phyloP scores from a whole-genome alignment of 2,329 filamentous ascomycete genomes.

The Sporothrix phasma region DNA sequence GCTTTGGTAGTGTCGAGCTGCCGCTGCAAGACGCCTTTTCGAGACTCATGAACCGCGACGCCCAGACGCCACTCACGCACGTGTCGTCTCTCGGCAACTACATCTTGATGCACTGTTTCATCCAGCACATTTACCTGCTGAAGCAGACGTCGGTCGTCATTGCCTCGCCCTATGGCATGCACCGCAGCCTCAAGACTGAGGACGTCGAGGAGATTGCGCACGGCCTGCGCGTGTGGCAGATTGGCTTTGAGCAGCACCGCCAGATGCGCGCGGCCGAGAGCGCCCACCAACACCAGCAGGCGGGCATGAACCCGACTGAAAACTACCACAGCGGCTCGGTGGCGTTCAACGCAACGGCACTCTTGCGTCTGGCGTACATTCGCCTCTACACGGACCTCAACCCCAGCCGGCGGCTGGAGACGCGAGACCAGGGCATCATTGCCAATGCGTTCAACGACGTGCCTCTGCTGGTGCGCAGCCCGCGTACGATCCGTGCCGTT shows the following conservation, averaged over 20 bases:
- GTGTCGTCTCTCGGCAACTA: conserved; percentile 58
- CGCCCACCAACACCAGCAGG: conserved; percentile 27
- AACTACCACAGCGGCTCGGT: conserved; percentile 43
- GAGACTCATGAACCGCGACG: conserved; percentile 42
- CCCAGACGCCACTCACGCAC: conserved; percentile 38
- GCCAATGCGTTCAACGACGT: conserved; percentile 50
- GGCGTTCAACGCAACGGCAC: conserved; percentile 55
- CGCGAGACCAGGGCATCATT: conserved; percentile 51
- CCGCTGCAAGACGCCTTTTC: conserved; percentile 48
- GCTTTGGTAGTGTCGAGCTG: conserved; percentile 40
- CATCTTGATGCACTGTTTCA: conserved; percentile 59
- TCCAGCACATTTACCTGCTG: conserved; percentile 62
- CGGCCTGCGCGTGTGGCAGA: conserved; percentile 48
- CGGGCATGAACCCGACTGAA: background rate
- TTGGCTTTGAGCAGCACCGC: conserved; percentile 47
- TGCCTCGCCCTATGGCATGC: conserved; percentile 39
- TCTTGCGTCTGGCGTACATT: conserved; percentile 52
- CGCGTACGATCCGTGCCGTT: conserved; percentile 52
- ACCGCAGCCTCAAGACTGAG: conserved; percentile 41
- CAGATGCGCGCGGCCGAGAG: conserved; percentile 40
- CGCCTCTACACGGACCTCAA: conserved; percentile 56
- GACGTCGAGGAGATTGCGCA: conserved; percentile 48
- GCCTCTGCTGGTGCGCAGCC: conserved; percentile 47
- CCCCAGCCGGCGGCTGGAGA: conserved; percentile 53
- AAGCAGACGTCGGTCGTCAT: conserved; percentile 50